phyloP scores from a whole-genome alignment of 345 rosid genomes.

The Garcia nutans region DNA sequence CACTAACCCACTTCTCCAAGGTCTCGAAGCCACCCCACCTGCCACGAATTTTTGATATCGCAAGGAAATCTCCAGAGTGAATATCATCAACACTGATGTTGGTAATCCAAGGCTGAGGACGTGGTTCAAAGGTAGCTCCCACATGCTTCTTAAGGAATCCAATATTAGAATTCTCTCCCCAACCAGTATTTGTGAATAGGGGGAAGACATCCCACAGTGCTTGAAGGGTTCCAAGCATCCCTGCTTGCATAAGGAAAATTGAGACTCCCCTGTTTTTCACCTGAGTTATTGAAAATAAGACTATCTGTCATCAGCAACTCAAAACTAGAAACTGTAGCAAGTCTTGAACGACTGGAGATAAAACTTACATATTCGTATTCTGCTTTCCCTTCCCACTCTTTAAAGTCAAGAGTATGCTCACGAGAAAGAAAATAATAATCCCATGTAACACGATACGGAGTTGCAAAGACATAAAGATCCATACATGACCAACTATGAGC shows the following conservation, averaged over 20 bases:
- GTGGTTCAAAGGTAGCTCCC: slow-evolving; percentile 72
- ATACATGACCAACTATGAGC: slow-evolving; percentile 98
- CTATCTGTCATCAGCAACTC: neutral
- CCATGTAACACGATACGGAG: slow-evolving; percentile 95
- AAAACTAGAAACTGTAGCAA: slow-evolving; percentile 12
- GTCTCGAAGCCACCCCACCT: slow-evolving; percentile 98
- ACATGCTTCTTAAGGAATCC: slow-evolving; percentile 86
- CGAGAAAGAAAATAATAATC: slow-evolving; percentile 82
- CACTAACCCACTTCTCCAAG: slow-evolving; percentile 98
- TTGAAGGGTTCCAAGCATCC: slow-evolving; percentile 90
- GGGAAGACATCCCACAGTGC: slow-evolving; percentile 98
- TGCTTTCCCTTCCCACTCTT: slow-evolving; percentile 80
- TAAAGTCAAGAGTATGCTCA: slow-evolving; percentile 77
- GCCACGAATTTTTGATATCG: slow-evolving; percentile 84
- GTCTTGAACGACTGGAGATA: slow-evolving; percentile 6
- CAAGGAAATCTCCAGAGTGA: slow-evolving; percentile 89
- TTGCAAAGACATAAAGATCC: slow-evolving; percentile 93
- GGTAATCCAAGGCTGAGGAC: slow-evolving; percentile 83
- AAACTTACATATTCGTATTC: slow-evolving; percentile 83
- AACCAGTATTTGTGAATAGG: slow-evolving; percentile 84
- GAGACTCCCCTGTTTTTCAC: slow-evolving; percentile 87
- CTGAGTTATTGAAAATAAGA: slow-evolving; percentile 36
- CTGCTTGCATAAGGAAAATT: slow-evolving; percentile 96
- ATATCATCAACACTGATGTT: slow-evolving; percentile 66
- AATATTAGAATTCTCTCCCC: slow-evolving; percentile 89